Evolutionary conservation across 1,139 yeast species (phyloP).

Genomic region (Insectozyma bohioensis): DNA sequence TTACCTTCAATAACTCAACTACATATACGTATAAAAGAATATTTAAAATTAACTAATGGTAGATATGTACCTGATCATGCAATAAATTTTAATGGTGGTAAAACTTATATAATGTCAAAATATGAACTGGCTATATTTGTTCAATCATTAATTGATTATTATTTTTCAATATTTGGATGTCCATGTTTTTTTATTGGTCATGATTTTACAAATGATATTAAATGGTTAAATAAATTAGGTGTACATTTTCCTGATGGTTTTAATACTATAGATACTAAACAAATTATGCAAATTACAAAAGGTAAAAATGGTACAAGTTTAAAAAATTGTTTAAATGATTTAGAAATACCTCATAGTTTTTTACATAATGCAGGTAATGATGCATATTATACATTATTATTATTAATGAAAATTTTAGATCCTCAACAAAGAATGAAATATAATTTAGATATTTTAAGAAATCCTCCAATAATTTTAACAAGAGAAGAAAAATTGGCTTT

Average conservation of each 20-base stretch:
- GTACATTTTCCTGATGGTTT: constrained; percentile 42
- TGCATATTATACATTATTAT: constrained; percentile 63
- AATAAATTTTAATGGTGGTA: constrained; percentile 55
- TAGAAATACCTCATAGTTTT: constrained; percentile 60
- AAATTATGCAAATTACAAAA: constrained; percentile 32
- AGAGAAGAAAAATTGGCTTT: constrained; percentile 9
- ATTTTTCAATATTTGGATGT: constrained; percentile 25
- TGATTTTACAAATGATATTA: constrained; percentile 60
- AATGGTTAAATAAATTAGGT: constrained; percentile 50
- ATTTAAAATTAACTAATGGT: constrained; percentile 49
- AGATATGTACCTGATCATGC: constrained; percentile 63
- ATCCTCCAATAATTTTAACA: constrained; percentile 4
- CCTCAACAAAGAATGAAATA: constrained; percentile 42
- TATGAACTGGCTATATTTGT: constrained; percentile 38
- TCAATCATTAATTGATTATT: constrained; percentile 41
- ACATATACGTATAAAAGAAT: constrained; percentile 60
- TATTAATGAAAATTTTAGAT: constrained; percentile 55
- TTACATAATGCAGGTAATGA: constrained; percentile 87
- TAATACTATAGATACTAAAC: constrained; percentile 51
- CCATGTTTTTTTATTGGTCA: constrained; percentile 62
- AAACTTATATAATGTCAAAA: constrained; percentile 43
- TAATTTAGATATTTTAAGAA: constrained; percentile 21
- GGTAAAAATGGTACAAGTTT: constrained; percentile 45
- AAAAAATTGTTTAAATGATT: constrained; percentile 48
- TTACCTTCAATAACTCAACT: constrained; percentile 46